phyloP scores from a whole-genome alignment of 495 filamentous ascomycete species.

The Trypethelium eluteriae region DNA sequence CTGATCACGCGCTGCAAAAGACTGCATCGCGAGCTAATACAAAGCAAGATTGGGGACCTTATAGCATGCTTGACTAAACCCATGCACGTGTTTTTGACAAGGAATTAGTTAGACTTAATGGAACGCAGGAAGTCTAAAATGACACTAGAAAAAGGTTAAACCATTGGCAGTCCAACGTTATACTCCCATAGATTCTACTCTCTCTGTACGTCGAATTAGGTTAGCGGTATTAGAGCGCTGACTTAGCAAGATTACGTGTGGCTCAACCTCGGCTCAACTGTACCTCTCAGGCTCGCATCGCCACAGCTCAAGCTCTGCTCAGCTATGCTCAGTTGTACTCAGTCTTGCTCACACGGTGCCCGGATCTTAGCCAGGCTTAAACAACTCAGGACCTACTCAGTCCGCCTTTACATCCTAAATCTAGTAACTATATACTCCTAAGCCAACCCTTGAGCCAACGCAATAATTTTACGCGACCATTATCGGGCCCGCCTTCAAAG shows the following conservation, averaged over 20 bases:
- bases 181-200: not conserved
- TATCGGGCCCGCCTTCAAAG: not conserved
- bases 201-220: not conserved
- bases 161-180: too few relatives aligned
- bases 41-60: too few relatives aligned
- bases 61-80: too few relatives aligned
- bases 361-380: not conserved
- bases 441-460: not conserved
- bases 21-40: too few relatives aligned
- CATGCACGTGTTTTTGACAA: too few relatives aligned
- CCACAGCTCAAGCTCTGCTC: too few relatives aligned
- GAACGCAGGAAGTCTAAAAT: too few relatives aligned
- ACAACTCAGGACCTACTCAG: not conserved
- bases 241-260: not conserved
- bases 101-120: too few relatives aligned
- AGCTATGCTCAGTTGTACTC: not conserved
- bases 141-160: too few relatives aligned
- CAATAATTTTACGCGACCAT: not conserved
- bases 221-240: conserved; percentile 1
- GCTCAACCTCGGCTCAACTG: not conserved
- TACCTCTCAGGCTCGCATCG: not conserved
- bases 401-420: not conserved
- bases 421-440: conserved; percentile 1
- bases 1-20: too few relatives aligned
- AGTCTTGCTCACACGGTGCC: not conserved